phyloP scores from a whole-genome alignment of 2,329 filamentous ascomycete genomes.

The Beauveria medogensis region DNA sequence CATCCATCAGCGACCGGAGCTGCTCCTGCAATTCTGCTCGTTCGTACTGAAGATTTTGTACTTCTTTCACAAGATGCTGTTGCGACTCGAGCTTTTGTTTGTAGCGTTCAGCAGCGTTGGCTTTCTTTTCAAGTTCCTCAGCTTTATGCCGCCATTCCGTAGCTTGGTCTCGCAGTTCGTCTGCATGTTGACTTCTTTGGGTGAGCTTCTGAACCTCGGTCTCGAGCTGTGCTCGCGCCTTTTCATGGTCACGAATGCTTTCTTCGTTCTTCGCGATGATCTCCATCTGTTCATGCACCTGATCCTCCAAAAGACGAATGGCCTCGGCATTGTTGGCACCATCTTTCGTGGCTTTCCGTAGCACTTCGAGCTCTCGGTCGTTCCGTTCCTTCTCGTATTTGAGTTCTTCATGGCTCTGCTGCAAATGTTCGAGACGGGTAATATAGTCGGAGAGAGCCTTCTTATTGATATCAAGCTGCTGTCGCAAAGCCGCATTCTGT shows the following conservation, averaged over 20 bases:
- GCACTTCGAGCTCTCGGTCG: slow-evolving; percentile 43
- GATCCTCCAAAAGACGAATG: slow-evolving; percentile 46
- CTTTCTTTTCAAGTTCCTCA: slow-evolving; percentile 51
- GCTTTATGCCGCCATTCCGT: slow-evolving; percentile 51
- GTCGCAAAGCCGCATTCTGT: slow-evolving; percentile 41
- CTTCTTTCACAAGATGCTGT: slow-evolving; percentile 47
- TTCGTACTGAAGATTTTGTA: slow-evolving; percentile 46
- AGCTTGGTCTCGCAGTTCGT: slow-evolving; percentile 50
- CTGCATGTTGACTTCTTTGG: slow-evolving; percentile 38
- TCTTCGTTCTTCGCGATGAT: slow-evolving; percentile 62
- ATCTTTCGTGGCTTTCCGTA: slow-evolving; percentile 42
- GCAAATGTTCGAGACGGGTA: slow-evolving; percentile 50
- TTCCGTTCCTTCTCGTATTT: slow-evolving; percentile 54
- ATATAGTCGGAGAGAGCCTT: slow-evolving; percentile 52
- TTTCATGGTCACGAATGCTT: slow-evolving; percentile 28
- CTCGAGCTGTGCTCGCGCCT: slow-evolving; percentile 45
- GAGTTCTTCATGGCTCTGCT: slow-evolving; percentile 56
- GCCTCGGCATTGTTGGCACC: slow-evolving; percentile 43
- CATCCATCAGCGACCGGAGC: slow-evolving; percentile 28
- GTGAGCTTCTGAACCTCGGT: slow-evolving; percentile 42
- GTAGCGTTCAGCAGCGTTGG: slow-evolving; percentile 54
- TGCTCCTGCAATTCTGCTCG: slow-evolving; percentile 45
- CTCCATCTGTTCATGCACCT: slow-evolving; percentile 59
- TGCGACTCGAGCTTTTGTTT: slow-evolving; percentile 54
- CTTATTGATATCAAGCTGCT: slow-evolving; percentile 43